Percentiles rank a stretch among this genome's conserved stretches.
phyloP scores from a whole-genome alignment of 495 filamentous ascomycete genomes.

The Xylaria grammica region DNA sequence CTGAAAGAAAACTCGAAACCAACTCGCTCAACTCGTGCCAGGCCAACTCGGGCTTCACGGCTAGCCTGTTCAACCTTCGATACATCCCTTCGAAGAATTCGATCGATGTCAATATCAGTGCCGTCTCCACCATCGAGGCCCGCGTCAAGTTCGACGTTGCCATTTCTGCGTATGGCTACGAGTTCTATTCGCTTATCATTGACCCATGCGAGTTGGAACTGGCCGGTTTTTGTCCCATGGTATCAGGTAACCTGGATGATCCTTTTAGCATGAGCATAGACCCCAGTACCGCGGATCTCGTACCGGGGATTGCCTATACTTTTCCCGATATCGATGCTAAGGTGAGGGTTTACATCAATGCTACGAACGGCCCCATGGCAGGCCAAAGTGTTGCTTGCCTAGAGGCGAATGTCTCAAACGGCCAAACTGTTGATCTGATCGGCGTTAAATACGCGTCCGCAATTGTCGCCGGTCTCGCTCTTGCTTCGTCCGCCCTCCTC shows the following conservation, averaged over 20 bases:
- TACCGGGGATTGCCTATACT: constrained; percentile 86
- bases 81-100: constrained; percentile 76
- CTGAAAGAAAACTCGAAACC: constrained; percentile 62
- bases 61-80: constrained; percentile 79
- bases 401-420: constrained; percentile 86
- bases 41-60: constrained; percentile 78
- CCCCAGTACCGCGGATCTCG: constrained; percentile 56
- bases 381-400: constrained; percentile 79
- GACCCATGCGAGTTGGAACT: constrained; percentile 77
- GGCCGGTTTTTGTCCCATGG: constrained; percentile 90
- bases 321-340: constrained; percentile 94
- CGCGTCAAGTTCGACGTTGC: constrained; percentile 81
- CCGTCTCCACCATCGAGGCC: constrained; percentile 82
- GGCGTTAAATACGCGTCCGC: constrained; percentile 92
- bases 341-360: constrained; percentile 81
- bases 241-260: constrained; percentile 76
- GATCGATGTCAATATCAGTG: constrained; percentile 76
- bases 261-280: constrained; percentile 68
- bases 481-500: constrained; percentile 81
- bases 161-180: constrained; percentile 82
- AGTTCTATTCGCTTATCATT: constrained; percentile 63
- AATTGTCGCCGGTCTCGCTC: constrained; percentile 81
- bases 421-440: constrained; percentile 87
- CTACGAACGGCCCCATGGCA: constrained; percentile 47
- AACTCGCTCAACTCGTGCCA: constrained; percentile 80